These are phyloP conservation scores for Scheffersomyces amazonensis DNA, from an alignment of 805 yeast species.

Conservation along the genomic window DNA sequence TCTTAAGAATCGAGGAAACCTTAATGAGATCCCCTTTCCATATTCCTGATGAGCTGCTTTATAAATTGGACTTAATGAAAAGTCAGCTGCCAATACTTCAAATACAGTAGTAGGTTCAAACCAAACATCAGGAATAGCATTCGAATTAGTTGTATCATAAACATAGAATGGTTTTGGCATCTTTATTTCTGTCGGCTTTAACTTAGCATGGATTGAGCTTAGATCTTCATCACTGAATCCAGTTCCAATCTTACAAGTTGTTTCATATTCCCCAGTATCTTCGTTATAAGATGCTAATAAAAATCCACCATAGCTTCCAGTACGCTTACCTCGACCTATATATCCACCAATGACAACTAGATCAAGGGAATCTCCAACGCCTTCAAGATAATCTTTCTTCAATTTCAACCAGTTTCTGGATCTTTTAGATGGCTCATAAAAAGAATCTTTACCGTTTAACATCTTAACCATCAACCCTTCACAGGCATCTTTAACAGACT, in stretches of 20 bases:
- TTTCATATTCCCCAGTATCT: slow-evolving; percentile 89
- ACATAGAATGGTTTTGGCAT: slow-evolving; percentile 67
- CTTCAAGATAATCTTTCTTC: slow-evolving; percentile 91
- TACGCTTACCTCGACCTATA: slow-evolving; percentile 89
- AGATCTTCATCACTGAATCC: slow-evolving; percentile 88
- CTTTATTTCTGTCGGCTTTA: slow-evolving; percentile 64
- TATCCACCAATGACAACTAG: slow-evolving; percentile 93
- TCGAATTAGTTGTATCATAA: slow-evolving; percentile 57
- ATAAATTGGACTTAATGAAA: slow-evolving; percentile 83
- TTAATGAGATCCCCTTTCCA: slow-evolving; percentile 80
- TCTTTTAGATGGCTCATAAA: slow-evolving; percentile 91
- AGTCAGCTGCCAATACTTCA: slow-evolving; percentile 89
- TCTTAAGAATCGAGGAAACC: slow-evolving; percentile 85
- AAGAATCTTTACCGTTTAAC: slow-evolving; percentile 74
- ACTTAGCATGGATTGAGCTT: slow-evolving; percentile 51
- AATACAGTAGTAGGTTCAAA: slow-evolving; percentile 81
- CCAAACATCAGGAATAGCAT: slow-evolving; percentile 90
- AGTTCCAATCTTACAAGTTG: slow-evolving; percentile 96
- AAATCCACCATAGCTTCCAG: slow-evolving; percentile 94
- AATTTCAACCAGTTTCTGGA: slow-evolving; percentile 94
- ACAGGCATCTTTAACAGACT: slow-evolving; percentile 83
- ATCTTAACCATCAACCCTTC: slow-evolving; percentile 97
- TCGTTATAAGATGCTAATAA: slow-evolving; percentile 85
- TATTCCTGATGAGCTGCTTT: slow-evolving; percentile 74
- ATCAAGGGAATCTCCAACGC: slow-evolving; percentile 94